These are phyloP conservation scores for Lepidium africanum DNA, from an alignment of 345 rosid species.

Conservation along the genomic window DNA sequence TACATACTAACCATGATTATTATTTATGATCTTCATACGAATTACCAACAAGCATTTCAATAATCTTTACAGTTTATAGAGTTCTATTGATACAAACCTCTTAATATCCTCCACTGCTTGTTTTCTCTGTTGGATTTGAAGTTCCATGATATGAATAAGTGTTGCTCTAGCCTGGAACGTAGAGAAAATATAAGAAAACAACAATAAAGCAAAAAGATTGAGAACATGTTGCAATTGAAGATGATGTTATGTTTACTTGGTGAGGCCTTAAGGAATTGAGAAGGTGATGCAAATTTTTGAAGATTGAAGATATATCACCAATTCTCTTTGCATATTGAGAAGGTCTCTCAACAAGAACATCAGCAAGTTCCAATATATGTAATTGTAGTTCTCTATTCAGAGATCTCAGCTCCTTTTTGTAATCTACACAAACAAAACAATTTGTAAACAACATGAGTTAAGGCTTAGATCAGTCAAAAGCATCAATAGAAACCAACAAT, in stretches of 20 bases:
- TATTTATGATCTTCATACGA: background rate
- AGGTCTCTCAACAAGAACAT: constrained; percentile 92
- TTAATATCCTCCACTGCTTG: constrained; percentile 94
- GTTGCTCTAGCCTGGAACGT: constrained; percentile 79
- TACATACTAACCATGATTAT: background rate
- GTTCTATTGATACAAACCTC: constrained; percentile 36
- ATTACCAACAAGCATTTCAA: background rate
- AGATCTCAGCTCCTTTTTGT: constrained; percentile 68
- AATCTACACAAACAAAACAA: constrained; percentile 40
- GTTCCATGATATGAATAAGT: constrained; percentile 78
- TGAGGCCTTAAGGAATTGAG: constrained; percentile 94
- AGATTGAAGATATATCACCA: constrained; percentile 82
- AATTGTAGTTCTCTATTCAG: constrained; percentile 84
- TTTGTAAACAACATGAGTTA: background rate
- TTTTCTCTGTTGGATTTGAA: constrained; percentile 76
- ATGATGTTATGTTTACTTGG: constrained; percentile 40
- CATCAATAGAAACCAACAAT: background rate
- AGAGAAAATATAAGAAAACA: background rate
- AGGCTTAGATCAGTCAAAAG: background rate
- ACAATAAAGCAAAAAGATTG: background rate
- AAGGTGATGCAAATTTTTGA: constrained; percentile 93
- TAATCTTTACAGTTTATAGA: background rate
- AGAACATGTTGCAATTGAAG: background rate
- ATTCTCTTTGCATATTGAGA: constrained; percentile 93
- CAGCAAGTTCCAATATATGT: constrained; percentile 87